Evolutionary conservation across 345 rosid genomes (phyloP), one percentile per base, ranked within the genome.

Genomic region (Noccaea bulbosa): DNA sequence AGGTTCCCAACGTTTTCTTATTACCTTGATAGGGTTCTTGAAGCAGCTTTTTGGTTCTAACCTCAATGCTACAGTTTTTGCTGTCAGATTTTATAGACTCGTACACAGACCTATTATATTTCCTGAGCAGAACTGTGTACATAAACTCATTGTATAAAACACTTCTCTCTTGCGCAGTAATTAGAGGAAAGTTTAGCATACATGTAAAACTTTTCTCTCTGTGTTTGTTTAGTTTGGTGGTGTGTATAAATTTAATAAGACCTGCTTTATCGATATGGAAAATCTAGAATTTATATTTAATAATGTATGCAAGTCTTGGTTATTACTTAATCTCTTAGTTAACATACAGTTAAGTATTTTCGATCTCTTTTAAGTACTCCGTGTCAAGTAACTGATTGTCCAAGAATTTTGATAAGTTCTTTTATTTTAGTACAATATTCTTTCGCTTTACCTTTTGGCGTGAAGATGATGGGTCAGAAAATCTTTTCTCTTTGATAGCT

Each of bases 21-120:
- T 62, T 45, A 11, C 57, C 37, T 57, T 50, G 69, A 43, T 61
- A 45, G 56, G 63, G 55, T 68, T 74, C 63, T 67, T 52, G 50
- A 15, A 60, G 44, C 56, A 50, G 40, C 67, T 30, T 38, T 38
- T 22, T 43, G 43, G 43, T 60, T 43, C 27, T 52, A 27, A 50
- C 41, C 37, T 37, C 49, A 75, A 30, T 45, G 69, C 27, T 59
- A 67, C 46, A 41, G 6, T 49, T 14, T 50, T 30, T 52, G 30
- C 15, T 66, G 61, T 67, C 40, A 51, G 55, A 34, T 41, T 20
- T 74, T 49, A 32, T 33, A 38, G 8, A 37, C 59, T 24, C 64
- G 32, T 32, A 49, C 53, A 14, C 27, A 47, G n/a, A 38, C 39
- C 37, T 57, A 32, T 57, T 10, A 56, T 66, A 56, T 66, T 33